Evolutionary conservation across 225 moss, liverwort and hornwort genomes (phyloP).

Genomic region (Neckera pumila): DNA sequence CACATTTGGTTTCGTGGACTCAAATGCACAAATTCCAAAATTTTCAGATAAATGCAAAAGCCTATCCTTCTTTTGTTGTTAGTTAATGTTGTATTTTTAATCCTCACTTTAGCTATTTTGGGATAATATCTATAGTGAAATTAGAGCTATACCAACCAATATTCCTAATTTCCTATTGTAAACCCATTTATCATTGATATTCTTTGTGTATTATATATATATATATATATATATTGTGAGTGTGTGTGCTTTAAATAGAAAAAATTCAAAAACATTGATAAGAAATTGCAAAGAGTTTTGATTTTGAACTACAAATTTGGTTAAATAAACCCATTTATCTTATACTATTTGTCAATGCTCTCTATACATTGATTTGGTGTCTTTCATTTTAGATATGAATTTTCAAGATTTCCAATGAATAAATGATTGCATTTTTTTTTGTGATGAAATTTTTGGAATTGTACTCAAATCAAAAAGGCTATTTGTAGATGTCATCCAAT

Average conservation of each 20-base stretch:
- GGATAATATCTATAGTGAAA: accelerated
- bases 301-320: background rate
- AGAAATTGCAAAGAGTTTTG: background rate
- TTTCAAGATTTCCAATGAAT: no score
- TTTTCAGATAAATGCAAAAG: no score
- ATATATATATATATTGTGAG: no score
- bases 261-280: accelerated
- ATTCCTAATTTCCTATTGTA: background rate
- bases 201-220: no score
- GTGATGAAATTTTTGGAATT: background rate
- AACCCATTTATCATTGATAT: background rate
- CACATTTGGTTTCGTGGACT: accelerated
- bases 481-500: background rate
- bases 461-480: background rate
- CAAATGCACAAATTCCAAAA: background rate
- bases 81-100: background rate
- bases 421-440: accelerated
- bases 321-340: accelerated
- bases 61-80: accelerated
- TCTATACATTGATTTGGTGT: accelerated
- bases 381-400: no score
- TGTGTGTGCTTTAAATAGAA: no score
- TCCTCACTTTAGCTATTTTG: background rate
- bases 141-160: accelerated
- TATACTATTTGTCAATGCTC: accelerated